Evolutionary conservation across 139 green algal genomes (phyloP).

Genomic region (Tetraselmis striata): DNA sequence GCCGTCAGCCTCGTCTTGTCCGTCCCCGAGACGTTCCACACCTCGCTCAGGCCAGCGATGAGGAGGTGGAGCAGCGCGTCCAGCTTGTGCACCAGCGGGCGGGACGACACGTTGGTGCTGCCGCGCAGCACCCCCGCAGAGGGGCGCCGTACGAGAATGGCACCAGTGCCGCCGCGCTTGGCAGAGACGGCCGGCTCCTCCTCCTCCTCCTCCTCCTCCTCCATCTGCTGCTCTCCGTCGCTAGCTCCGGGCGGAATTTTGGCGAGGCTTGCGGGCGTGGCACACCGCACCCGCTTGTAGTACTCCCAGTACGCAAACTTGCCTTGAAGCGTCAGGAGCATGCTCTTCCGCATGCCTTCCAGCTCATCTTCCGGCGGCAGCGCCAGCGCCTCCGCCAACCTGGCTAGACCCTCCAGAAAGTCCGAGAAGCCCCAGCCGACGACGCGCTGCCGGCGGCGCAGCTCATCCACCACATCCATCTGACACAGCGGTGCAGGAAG

Average conservation of each 20-base stretch:
- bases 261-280: too few relatives aligned
- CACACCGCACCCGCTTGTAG: neutral
- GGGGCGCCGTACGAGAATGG: too few relatives aligned
- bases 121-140: neutral
- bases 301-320: neutral
- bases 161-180: neutral
- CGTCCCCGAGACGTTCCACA: neutral
- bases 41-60: neutral
- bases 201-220: neutral
- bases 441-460: neutral
- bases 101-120: neutral
- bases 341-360: neutral
- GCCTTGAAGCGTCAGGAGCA: neutral
- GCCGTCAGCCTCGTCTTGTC: neutral
- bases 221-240: neutral
- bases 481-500: too few relatives aligned
- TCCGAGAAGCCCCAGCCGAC: neutral
- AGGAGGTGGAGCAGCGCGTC: neutral
- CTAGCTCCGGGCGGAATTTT: too few relatives aligned
- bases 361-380: neutral
- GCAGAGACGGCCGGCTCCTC: neutral
- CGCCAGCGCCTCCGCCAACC: neutral
- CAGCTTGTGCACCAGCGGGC: neutral
- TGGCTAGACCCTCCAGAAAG: neutral
- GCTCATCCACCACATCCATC: neutral